These are phyloP conservation scores for Leccinum obscurum DNA, from an alignment of 768 basidiomycete species.

Conservation along the genomic window DNA sequence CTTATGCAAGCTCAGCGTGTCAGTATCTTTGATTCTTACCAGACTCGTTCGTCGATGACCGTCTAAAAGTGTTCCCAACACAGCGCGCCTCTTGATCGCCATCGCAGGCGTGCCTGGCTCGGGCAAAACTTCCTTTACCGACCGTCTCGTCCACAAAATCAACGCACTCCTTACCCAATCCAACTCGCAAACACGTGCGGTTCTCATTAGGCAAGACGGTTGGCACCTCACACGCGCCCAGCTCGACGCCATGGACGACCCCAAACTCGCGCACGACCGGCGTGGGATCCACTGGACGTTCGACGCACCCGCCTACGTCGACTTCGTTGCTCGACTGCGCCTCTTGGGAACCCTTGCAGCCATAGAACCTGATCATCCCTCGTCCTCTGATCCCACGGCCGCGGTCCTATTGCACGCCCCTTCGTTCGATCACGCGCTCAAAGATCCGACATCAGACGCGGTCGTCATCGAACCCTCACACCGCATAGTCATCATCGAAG, in stretches of 20 bases:
- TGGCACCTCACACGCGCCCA: constrained; percentile 87
- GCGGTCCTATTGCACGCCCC: constrained; percentile 42
- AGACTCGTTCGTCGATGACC: neutral
- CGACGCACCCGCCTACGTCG: constrained; percentile 67
- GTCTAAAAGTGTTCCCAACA: constrained; percentile 16
- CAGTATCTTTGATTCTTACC: constrained; percentile 10
- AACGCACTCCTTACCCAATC: constrained; percentile 43
- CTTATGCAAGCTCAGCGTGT: constrained; percentile 41
- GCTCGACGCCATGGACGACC: constrained; percentile 75
- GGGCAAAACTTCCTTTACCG: constrained; percentile 81
- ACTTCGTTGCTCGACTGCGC: constrained; percentile 62
- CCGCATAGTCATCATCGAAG: constrained; percentile 84
- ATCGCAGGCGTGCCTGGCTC: constrained; percentile 81
- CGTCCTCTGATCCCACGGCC: constrained; percentile 67
- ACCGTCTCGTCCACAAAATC: constrained; percentile 50
- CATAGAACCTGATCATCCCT: constrained; percentile 36
- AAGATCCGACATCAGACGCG: constrained; percentile 70
- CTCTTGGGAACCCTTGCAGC: constrained; percentile 22
- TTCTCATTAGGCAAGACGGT: constrained; percentile 83
- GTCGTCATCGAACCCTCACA: constrained; percentile 60
- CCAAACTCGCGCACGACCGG: constrained; percentile 72
- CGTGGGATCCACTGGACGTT: constrained; percentile 94
- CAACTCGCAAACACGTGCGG: constrained; percentile 36
- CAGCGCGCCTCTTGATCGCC: constrained; percentile 62
- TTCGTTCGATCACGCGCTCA: constrained; percentile 84